These are phyloP conservation scores for barley (Hordeum vulgare) DNA, from an alignment of 176 grass and related monocot species.

Conservation along the genomic window DNA sequence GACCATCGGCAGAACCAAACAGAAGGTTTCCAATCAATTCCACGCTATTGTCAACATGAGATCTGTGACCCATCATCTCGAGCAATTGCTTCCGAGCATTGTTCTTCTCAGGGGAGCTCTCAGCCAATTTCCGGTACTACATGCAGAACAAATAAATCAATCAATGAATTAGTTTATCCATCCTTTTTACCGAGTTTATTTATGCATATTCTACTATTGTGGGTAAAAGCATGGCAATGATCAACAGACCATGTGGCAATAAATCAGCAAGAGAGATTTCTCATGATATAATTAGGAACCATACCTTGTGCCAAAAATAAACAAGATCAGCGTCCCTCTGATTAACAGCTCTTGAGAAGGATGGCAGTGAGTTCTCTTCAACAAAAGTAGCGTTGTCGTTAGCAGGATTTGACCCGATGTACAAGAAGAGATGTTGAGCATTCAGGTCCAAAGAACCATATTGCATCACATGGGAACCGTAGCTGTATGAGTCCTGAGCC, in stretches of 20 bases:
- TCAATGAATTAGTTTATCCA: constrained; percentile 15
- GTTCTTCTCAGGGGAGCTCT: constrained; percentile 50
- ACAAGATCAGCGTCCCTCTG: constrained; percentile 91
- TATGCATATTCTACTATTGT: neutral
- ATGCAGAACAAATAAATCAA: constrained; percentile 12
- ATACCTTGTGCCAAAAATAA: constrained; percentile 77
- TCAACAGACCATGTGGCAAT: neutral
- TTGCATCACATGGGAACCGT: constrained; percentile 93
- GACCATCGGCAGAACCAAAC: constrained; percentile 64
- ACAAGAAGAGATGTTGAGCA: constrained; percentile 40
- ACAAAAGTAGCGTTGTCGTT: constrained; percentile 56
- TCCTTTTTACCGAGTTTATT: neutral
- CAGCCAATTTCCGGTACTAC: constrained; percentile 55
- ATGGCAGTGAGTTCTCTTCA: constrained; percentile 50
- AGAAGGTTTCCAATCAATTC: constrained; percentile 74
- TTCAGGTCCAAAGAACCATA: constrained; percentile 62
- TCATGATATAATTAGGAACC: neutral
- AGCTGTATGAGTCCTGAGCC: constrained; percentile 31
- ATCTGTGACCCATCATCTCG: constrained; percentile 75
- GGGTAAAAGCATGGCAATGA: neutral
- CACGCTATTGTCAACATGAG: constrained; percentile 78
- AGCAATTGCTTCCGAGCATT: constrained; percentile 64
- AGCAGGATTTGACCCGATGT: constrained; percentile 81
- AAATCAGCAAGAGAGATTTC: neutral
- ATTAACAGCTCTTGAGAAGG: constrained; percentile 51